Evolutionary conservation across 495 filamentous ascomycete species (phyloP).

Genomic region (Penicillium coffeae): DNA sequence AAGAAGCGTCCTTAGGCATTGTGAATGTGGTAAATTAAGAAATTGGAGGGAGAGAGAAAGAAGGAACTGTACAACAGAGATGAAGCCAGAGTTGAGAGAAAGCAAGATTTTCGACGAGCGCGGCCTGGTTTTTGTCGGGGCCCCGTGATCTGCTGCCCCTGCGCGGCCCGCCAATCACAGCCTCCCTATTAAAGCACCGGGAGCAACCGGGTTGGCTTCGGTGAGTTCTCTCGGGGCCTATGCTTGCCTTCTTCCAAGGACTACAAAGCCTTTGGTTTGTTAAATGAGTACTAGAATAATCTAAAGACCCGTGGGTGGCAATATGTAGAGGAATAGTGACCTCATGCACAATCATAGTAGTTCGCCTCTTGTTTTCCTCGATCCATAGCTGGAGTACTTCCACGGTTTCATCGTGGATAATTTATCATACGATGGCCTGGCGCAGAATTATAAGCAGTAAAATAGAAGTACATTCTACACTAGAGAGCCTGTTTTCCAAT

Average conservation of each 20-base stretch:
- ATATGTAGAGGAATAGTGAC: too few species aligned
- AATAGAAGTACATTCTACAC: too few species aligned
- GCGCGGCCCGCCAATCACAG: constrained; percentile 32
- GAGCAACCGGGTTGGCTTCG: constrained; percentile 31
- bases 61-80: constrained; percentile 31
- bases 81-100: constrained; percentile 19
- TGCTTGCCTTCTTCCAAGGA: not conserved
- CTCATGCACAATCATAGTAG: not conserved
- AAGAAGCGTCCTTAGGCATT: constrained; percentile 45
- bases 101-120: constrained; percentile 34
- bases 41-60: constrained; percentile 25
- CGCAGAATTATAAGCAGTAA: too few species aligned
- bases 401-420: not conserved
- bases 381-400: not conserved
- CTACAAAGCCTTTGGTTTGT: not conserved
- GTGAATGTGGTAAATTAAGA: constrained; percentile 28
- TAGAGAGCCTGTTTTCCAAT: not conserved
- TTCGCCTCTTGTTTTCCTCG: not conserved
- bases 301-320: not conserved
- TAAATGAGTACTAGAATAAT: not conserved
- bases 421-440: too few species aligned
- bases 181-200: constrained; percentile 38
- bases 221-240: constrained; percentile 6
- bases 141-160: constrained; percentile 33
- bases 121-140: constrained; percentile 29